Evolutionary conservation across 306 rosid species (phyloP).

Genomic region (Fragaria iinumae): DNA sequence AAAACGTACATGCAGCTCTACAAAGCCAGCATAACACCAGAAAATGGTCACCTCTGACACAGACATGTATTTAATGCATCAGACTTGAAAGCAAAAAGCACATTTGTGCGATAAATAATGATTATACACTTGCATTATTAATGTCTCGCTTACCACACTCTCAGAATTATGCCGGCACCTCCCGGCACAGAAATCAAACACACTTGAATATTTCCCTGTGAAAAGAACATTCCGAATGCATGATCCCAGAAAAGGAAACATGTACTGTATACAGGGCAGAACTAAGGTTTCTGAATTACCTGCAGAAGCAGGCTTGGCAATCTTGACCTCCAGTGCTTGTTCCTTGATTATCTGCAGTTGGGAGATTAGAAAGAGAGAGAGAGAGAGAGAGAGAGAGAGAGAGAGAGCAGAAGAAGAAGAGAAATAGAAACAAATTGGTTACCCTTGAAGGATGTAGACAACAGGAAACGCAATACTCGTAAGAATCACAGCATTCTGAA

Average conservation of each 20-base stretch:
- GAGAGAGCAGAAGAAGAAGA: not conserved
- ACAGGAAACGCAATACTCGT: constrained; percentile 94
- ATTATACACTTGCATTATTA: constrained; percentile 12
- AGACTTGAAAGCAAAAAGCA: not conserved
- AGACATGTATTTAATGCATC: not conserved
- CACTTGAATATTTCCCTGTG: constrained; percentile 69
- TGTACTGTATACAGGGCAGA: not conserved
- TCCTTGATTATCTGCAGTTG: constrained; percentile 56
- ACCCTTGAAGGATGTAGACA: constrained; percentile 80
- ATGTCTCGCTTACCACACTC: constrained; percentile 73
- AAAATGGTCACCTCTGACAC: not conserved
- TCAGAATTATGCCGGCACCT: constrained; percentile 97
- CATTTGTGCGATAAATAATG: not conserved
- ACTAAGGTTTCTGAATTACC: constrained; percentile 31
- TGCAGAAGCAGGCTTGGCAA: constrained; percentile 76
- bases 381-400: not conserved
- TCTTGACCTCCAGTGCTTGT: constrained; percentile 53
- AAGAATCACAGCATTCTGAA: constrained; percentile 85
- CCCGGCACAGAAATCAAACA: constrained; percentile 82
- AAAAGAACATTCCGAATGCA: not conserved
- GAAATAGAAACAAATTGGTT: not conserved
- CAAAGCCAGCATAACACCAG: not conserved
- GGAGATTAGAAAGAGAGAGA: not conserved
- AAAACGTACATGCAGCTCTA: not conserved
- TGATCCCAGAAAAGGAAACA: not conserved